Base-by-base conservation (phyloP, 805 yeast species). In the Candida silvicultrix region DNA sequence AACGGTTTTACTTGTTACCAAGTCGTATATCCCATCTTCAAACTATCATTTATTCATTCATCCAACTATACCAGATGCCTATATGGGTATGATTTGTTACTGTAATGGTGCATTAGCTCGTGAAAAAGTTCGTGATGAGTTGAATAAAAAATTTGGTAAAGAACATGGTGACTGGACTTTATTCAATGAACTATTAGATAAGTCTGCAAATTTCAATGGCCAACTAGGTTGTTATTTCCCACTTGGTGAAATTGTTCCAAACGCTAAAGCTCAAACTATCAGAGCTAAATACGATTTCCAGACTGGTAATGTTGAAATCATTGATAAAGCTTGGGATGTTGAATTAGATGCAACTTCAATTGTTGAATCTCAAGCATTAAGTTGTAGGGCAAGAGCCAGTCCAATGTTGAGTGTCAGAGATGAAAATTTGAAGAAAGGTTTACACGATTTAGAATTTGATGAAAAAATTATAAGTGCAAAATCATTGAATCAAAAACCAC, bases 61-160 rank as follows among this genome's bases (percentile, higher is more conserved):
- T 60, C 97, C 97, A 9, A 84, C 95, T 0, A 76, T 85, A 50
- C 76, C 78, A 0, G 73, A 73, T 34, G 80, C 83, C 34, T 89
- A 80, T 62, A 90, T 89, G 97, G 96, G 95, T 20, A 89, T 89
- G 97, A 78, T 90, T 45, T 89, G 97, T 62, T 89, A 89, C 63
- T 85, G 95, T 59, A 89, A 89, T 62, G 97, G 97, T 0, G 77
- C 96, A 0, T 67, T 89, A 42, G 96, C 97, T 0, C 71, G 97
- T 52, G 96, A 89, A 57, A 72, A 74, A 47, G 71, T 89, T 11
- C 72, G 94, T 42, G 83, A 89, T 62, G 69, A 67, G 21, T 49
- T 88, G 28, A 85, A 84, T 57, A 63, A 65, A 36, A 69, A 74
- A 53, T 66, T 68, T 46, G 56, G 59, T 36, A 55, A 48, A 25